Evolutionary conservation across 164 flowering plant genomes (phyloP), one percentile per base, ranked within the genome.

Genomic region (Vitis riparia): DNA sequence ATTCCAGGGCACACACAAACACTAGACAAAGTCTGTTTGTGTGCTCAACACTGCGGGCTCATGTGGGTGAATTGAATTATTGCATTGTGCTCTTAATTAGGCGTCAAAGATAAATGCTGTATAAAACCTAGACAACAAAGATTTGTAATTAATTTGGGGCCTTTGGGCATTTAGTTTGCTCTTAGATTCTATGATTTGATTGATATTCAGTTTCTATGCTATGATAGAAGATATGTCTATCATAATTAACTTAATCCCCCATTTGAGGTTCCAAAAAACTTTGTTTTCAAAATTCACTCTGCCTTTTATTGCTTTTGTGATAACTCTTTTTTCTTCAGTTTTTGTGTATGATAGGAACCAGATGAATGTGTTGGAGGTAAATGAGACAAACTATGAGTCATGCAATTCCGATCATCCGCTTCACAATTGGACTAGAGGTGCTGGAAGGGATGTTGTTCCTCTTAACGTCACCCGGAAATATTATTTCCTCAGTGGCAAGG

Each of bases 301-400:
- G 62, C 67, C 32, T 47, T 56, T 29, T 27, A 17, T 5, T 53
- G 13, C 7, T 37, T 37, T 37, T 37, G 44, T 57, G 68, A 53
- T 64, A 9, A 49, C 51, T 75, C 53, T 55, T 65, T 59, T 27
- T 69, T 63, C 19, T 53, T 13, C 79, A 91, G 97, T 74, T 75
- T 89, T 91, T 59, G 89, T 85, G 61, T 91, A 86, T 50, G 91
- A 89, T 48, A 81, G 91, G 83, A 84, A 85, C 86, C 88, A 86
- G 72, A 57, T 59, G 74, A 74, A 82, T 50, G 88, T 91, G 71
- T 79, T 91, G 5, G 88, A 91, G 74, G 93, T 91, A 76, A 89
- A 88, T 89, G 73, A 84, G 81, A 88, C 92, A 1, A 65, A 83
- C 55, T 91, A 86, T 27, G 92, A 86, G 32, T 30, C 65, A 0